Evolutionary conservation across 768 basidiomycete genomes (phyloP).

Genomic region (Hemileccinum rubropunctum): DNA sequence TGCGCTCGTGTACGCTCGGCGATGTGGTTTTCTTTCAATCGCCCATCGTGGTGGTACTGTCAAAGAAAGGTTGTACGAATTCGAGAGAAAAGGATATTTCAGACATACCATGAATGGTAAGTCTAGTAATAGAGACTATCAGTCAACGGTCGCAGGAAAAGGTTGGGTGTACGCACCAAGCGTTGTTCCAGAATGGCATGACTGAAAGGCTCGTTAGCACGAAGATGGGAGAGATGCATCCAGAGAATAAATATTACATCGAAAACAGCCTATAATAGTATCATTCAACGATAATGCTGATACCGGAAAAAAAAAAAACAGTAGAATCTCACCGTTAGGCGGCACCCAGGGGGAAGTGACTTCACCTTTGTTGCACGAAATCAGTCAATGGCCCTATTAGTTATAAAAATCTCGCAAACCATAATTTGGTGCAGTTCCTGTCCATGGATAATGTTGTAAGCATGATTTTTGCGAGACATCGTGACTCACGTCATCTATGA

Average conservation of each 20-base stretch:
- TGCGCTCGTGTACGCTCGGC: conserved; percentile 28
- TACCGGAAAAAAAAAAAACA: not conserved
- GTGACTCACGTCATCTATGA: conserved; percentile 68
- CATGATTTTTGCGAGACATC: not conserved
- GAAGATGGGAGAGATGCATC: not conserved
- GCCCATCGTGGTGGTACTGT: conserved; percentile 61
- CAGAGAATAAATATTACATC: conserved; percentile 38
- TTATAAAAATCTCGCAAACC: conserved; percentile 21
- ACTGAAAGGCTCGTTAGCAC: conserved; percentile 24
- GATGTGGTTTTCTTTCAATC: conserved; percentile 46
- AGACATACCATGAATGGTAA: conserved; percentile 28
- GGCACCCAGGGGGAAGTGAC: conserved; percentile 62
- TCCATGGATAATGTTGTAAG: not conserved
- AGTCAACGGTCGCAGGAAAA: not conserved
- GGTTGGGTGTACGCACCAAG: conserved; percentile 31
- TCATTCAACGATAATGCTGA: not conserved
- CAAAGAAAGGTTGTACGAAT: not conserved
- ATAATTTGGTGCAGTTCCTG: conserved; percentile 44
- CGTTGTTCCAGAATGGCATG: conserved; percentile 50
- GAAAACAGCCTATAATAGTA: conserved; percentile 37
- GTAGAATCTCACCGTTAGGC: conserved; percentile 48
- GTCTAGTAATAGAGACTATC: conserved; percentile 10
- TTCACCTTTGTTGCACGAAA: conserved; percentile 34
- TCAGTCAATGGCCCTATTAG: not conserved
- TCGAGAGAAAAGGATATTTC: not conserved